Percentiles rank a stretch among this genome's conserved stretches.
These are phyloP conservation scores for Spinacia oleracea DNA, from an alignment of 179 eudicot species.

Conservation along the genomic window DNA sequence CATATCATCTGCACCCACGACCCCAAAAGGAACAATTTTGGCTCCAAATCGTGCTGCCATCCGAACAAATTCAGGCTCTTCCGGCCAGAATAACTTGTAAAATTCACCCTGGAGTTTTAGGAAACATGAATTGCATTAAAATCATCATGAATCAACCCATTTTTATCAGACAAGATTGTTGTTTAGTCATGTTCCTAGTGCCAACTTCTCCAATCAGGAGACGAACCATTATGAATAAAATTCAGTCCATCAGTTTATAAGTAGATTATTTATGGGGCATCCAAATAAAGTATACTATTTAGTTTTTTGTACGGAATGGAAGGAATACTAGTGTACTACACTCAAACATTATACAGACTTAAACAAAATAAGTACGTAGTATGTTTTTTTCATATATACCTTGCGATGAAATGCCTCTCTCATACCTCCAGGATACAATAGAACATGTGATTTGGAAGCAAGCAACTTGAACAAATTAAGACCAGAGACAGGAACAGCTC, in stretches of 20 bases:
- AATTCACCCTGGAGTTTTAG: conserved; percentile 54
- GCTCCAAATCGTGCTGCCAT: conserved; percentile 77
- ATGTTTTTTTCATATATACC: conserved; percentile 26
- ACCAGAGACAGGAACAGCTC: conserved; percentile 68
- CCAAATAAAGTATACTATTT: too few relatives aligned
- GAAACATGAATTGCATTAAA: neutral
- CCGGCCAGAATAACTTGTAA: conserved; percentile 68
- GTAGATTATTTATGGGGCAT: too few relatives aligned
- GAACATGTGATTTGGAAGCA: conserved; percentile 51
- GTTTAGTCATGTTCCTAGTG: neutral
- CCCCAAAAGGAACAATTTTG: conserved; percentile 70
- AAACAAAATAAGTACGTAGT: too few relatives aligned
- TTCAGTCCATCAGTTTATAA: too few relatives aligned
- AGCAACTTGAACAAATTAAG: conserved; percentile 50
- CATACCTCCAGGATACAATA: conserved; percentile 71
- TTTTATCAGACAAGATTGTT: neutral
- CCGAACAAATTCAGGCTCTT: conserved; percentile 61
- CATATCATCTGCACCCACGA: conserved; percentile 68
- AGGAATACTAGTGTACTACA: too few relatives aligned
- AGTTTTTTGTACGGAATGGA: too few relatives aligned
- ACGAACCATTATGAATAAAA: too few relatives aligned
- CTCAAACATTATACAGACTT: too few relatives aligned
- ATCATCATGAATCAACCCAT: neutral
- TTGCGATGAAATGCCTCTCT: conserved; percentile 77
- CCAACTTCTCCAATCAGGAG: too few relatives aligned